Percentiles rank a stretch among this genome's conserved stretches.
Evolutionary conservation across 2,329 filamentous ascomycete genomes (phyloP).

Genomic region (Venturia aucupariae): DNA sequence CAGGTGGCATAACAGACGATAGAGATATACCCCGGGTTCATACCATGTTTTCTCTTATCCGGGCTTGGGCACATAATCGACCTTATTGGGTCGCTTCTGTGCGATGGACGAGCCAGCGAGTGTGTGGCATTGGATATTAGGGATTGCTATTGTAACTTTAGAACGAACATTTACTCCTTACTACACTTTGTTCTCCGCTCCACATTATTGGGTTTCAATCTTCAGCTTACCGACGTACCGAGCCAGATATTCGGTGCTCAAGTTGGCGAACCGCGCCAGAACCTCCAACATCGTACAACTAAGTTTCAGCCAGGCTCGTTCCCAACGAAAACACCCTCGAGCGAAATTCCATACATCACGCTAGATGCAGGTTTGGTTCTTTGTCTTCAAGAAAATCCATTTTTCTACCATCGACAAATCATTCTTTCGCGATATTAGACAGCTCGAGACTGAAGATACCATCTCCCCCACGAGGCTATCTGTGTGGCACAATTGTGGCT

Average conservation of each 20-base stretch:
- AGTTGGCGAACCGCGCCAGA: too few species aligned
- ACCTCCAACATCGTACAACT: too few species aligned
- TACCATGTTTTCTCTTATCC: not conserved
- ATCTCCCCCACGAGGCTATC: not conserved
- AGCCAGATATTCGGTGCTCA: too few species aligned
- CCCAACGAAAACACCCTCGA: not conserved
- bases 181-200: not conserved
- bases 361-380: not conserved
- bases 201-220: not conserved
- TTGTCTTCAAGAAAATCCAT: not conserved
- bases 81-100: not conserved
- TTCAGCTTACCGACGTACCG: too few species aligned
- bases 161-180: not conserved
- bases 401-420: not conserved
- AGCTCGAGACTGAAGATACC: not conserved
- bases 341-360: not conserved
- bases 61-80: not conserved
- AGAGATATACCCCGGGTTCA: not conserved
- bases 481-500: not conserved
- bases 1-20: constrained; percentile 2
- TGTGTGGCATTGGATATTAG: not conserved
- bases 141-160: constrained; percentile 1
- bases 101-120: not conserved
- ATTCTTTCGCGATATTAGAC: not conserved
- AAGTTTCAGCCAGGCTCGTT: not conserved